A percentile compares a stretch with the other conserved stretches of the same genome.
phyloP scores from a whole-genome alignment of 495 filamentous ascomycete genomes.

The Penicillium arizonense region DNA sequence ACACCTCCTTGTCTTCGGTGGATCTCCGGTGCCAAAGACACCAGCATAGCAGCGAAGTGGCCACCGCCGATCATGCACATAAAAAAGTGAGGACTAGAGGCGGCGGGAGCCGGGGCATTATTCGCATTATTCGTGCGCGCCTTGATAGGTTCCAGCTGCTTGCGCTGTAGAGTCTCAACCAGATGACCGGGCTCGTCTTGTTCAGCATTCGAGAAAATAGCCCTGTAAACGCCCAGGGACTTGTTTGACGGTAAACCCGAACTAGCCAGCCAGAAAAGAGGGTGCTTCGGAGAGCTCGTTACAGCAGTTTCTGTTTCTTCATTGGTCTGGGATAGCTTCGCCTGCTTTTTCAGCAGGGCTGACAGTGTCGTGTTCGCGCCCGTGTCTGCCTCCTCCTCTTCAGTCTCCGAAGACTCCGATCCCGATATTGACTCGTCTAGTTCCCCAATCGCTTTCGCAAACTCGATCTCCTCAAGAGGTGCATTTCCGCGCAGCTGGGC shows the following conservation, averaged over 20 bases:
- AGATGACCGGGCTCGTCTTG: slow-evolving; percentile 59
- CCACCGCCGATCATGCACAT: slow-evolving; percentile 98
- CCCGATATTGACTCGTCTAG: slow-evolving; percentile 92
- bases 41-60: slow-evolving; percentile 95
- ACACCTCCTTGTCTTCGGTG: slow-evolving; percentile 67
- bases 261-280: slow-evolving; percentile 83
- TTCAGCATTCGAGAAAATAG: slow-evolving; percentile 73
- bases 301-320: slow-evolving; percentile 49
- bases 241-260: slow-evolving; percentile 71
- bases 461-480: slow-evolving; percentile 72
- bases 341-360: slow-evolving; percentile 79
- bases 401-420: slow-evolving; percentile 58
- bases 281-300: slow-evolving; percentile 63
- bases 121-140: slow-evolving; percentile 40
- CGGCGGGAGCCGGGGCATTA: slow-evolving; percentile 49
- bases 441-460: slow-evolving; percentile 77
- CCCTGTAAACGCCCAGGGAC: slow-evolving; percentile 81
- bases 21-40: slow-evolving; percentile 78
- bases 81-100: slow-evolving; percentile 79
- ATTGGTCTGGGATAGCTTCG: slow-evolving; percentile 57
- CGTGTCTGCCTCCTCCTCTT: slow-evolving; percentile 51
- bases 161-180: slow-evolving; percentile 63
- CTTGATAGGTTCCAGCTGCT: slow-evolving; percentile 69
- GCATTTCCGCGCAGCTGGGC: slow-evolving; percentile 71
- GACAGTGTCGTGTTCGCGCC: slow-evolving; percentile 64